Evolutionary conservation across 495 filamentous ascomycete species (phyloP), one percentile per base, ranked within the genome.

Genomic region (Aspergillus conjunctus): DNA sequence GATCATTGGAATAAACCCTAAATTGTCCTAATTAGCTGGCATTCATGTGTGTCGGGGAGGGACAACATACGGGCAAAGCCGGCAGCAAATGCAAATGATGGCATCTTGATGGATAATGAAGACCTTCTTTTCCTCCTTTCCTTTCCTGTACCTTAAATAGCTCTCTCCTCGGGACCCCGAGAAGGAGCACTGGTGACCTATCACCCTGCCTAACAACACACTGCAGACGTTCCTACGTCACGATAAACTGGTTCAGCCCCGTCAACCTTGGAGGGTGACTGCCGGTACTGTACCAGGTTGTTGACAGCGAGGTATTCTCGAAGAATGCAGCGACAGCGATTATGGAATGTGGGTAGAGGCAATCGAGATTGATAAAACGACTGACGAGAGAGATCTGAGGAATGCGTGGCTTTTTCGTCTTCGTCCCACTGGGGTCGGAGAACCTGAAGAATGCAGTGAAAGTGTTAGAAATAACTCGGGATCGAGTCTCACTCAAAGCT

Each of bases 1-100:
- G 61, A 99, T 86, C 77, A 96, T 91, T 59, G 94, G 93, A 78
- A 97, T 83, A 68, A 93, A 85, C 67, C 91, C 92, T 96, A 66
- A 1, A 37, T 37, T 31, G 12, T 32, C 39, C 37, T 34, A 58
- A 66, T 71, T 49, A 56, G 61, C 32, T 41, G 15, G 17, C 41
- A 45, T 12, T 15, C 14, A 54, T 12, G 39, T 21, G 18, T 17
- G 1, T 7, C 20, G 17, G 34, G 33, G 2, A n/a, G 4, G 21
- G 3, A 32, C 33, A 34, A 73, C 76, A 41, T 76, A 78, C 76
- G 70, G 63, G 60, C 66, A 58, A 70, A 63, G 67, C 67, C 67
- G 53, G 65, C 58, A 6, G 62, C 67, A 26, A 77, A 65, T 44
- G 49, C 41, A 26, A 57, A 32, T 10, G 44, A 48, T 18, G 73